Conservation (phyloP, 2,329 filamentous ascomycete species). For the Blastomyces gilchristii region DNA sequence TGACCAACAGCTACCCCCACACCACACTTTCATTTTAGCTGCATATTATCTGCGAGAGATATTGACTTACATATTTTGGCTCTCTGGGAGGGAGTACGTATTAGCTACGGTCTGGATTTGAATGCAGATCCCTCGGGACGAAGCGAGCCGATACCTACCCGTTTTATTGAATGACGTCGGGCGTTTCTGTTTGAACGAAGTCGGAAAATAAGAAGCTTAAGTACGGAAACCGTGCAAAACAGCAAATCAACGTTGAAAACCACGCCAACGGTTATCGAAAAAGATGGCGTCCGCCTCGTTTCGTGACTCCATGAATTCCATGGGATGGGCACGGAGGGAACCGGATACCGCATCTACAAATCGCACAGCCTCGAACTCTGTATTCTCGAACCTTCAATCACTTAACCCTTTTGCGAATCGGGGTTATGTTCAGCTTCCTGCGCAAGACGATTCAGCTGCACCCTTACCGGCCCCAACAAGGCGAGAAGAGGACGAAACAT, state of each 20-base stretch:
- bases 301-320: constrained; percentile 83
- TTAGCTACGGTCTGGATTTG: background rate
- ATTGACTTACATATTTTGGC: background rate
- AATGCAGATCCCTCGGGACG: constrained; percentile 4
- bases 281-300: constrained; percentile 80
- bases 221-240: background rate
- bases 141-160: constrained; percentile 7
- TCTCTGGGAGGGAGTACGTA: background rate
- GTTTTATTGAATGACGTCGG: constrained; percentile 5
- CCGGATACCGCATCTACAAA: constrained; percentile 64
- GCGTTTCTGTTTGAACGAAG: background rate
- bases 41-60: constrained; percentile 6
- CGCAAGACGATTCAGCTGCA: constrained; percentile 69
- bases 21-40: background rate
- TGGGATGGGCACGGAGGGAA: constrained; percentile 87
- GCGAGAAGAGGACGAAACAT: constrained; percentile 89
- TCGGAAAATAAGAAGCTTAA: constrained; percentile 2
- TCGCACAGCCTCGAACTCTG: constrained; percentile 52
- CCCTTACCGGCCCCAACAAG: constrained; percentile 74
- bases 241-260: background rate
- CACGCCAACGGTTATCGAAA: background rate
- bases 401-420: constrained; percentile 73
- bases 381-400: constrained; percentile 71
- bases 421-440: constrained; percentile 85
- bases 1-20: constrained; percentile 1